These are phyloP conservation scores for Pestalotiopsis sp. DNA, from an alignment of 2,329 filamentous ascomycete species.

Conservation along the genomic window DNA sequence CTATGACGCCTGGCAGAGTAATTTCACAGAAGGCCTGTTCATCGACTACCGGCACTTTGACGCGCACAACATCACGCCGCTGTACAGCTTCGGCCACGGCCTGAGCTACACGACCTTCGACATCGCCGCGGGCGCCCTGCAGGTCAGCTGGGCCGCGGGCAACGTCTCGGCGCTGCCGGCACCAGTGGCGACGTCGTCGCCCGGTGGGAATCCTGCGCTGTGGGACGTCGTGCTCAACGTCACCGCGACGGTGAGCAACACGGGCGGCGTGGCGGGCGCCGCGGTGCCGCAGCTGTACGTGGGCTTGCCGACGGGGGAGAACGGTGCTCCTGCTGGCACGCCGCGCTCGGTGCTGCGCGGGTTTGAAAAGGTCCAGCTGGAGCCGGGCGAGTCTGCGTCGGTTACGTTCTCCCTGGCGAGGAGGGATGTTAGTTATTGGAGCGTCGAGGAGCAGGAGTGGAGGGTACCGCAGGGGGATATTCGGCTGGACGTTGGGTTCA, in stretches of 20 bases:
- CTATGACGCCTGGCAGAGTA: slow-evolving; percentile 17
- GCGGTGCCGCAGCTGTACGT: not conserved
- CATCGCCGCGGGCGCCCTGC: not conserved
- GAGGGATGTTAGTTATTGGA: not conserved
- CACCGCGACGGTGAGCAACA: not conserved
- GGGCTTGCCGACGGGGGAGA: not conserved
- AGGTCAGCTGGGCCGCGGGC: not conserved
- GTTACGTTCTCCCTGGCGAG: not conserved
- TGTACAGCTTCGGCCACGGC: not conserved
- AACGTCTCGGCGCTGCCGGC: not conserved
- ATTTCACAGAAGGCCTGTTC: slow-evolving; percentile 33
- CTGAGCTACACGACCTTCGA: not conserved
- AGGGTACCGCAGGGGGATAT: not conserved
- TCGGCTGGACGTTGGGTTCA: not conserved
- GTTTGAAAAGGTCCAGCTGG: not conserved
- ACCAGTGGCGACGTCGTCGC: not conserved
- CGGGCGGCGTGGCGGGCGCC: not conserved
- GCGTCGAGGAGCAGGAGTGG: not conserved
- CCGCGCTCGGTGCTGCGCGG: not conserved
- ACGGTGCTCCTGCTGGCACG: not conserved
- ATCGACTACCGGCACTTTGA: slow-evolving; percentile 28
- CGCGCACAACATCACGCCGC: not conserved
- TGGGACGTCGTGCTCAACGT: not conserved
- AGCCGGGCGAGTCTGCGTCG: slow-evolving; percentile 11
- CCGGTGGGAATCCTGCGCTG: not conserved